Percentiles rank a stretch among this genome's conserved stretches.
Conservation (phyloP, 2,329 filamentous ascomycete genomes). For the Mollisiaceae sp. region DNA sequence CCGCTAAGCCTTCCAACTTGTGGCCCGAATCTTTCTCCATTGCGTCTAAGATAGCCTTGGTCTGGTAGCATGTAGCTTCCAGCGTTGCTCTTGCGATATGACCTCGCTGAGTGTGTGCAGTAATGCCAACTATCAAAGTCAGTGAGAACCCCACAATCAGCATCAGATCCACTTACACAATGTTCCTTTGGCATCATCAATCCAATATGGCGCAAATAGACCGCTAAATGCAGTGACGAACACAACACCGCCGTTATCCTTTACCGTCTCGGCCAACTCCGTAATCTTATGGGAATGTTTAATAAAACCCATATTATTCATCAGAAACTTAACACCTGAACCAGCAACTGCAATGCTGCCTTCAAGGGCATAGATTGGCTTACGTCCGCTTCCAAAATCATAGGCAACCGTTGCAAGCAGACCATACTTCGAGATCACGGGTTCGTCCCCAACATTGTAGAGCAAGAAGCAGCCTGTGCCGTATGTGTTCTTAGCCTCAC, state of each 20-base stretch:
- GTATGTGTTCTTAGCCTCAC: constrained; percentile 84
- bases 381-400: constrained; percentile 68
- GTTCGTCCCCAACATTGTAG: constrained; percentile 81
- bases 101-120: constrained; percentile 70
- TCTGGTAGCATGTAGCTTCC: constrained; percentile 76
- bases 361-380: constrained; percentile 76
- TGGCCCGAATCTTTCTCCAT: constrained; percentile 75
- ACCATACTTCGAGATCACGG: constrained; percentile 78
- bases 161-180: constrained; percentile 54
- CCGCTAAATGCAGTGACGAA: constrained; percentile 77
- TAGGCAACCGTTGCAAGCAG: constrained; percentile 79
- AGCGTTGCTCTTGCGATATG: constrained; percentile 75
- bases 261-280: constrained; percentile 66
- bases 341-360: constrained; percentile 79
- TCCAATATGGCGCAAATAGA: constrained; percentile 77
- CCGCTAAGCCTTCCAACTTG: constrained; percentile 65
- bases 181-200: constrained; percentile 75
- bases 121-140: constrained; percentile 60
- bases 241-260: constrained; percentile 71
- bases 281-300: constrained; percentile 66
- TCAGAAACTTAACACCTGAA: constrained; percentile 74
- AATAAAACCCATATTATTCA: constrained; percentile 69
- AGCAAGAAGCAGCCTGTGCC: constrained; percentile 85
- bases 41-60: constrained; percentile 73
- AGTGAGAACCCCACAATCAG: constrained; percentile 10